Evolutionary conservation across 1,139 yeast species (phyloP), one percentile per base, ranked within the genome.

Genomic region (Diutina scorzettiae): DNA sequence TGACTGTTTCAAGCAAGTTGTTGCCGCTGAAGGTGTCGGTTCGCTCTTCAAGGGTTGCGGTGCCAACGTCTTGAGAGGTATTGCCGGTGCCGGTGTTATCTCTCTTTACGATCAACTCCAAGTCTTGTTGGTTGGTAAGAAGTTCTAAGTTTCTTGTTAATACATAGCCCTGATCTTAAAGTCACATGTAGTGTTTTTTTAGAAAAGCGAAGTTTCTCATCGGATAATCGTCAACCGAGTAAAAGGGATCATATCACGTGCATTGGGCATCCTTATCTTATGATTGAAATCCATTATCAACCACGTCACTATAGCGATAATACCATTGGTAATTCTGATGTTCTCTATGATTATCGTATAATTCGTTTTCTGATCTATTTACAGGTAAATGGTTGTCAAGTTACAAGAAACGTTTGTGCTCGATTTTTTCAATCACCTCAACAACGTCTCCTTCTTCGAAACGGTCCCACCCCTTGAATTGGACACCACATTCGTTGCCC

Each of bases 401-500:
- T 49, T 78, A 44, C 37, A 49, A 46, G 42, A 36, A 47, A 8
- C 50, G 47, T 18, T 50, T 79, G 43, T 84, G 76, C 44, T 69
- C 69, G 12, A 78, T 65, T 49, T 80, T 84, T 58, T 87, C 95
- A 52, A 71, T 79, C 3, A 78, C 80, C 55, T 85, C 81, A 29
- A 91, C 69, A 2, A 67, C 55, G 60, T 91, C 98, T 14, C 95
- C 96, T 24, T 66, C 76, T 52, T 78, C 70, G 54, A 83, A 84
- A 40, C 67, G 73, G 33, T 78, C 79, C 80, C 89, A 87, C 42
- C 64, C 64, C 2, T 73, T 79, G 52, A 91, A 79, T 0, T 87
- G 64, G 34, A 91, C 57, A 42, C 98, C 98, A 66, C 97, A 91
- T 52, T 91, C 98, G 34, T 74, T 73, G 25, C 95, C 96, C 62